Base-by-base conservation (phyloP, 2,329 filamentous ascomycete species). In the Diplocarpon rosae region DNA sequence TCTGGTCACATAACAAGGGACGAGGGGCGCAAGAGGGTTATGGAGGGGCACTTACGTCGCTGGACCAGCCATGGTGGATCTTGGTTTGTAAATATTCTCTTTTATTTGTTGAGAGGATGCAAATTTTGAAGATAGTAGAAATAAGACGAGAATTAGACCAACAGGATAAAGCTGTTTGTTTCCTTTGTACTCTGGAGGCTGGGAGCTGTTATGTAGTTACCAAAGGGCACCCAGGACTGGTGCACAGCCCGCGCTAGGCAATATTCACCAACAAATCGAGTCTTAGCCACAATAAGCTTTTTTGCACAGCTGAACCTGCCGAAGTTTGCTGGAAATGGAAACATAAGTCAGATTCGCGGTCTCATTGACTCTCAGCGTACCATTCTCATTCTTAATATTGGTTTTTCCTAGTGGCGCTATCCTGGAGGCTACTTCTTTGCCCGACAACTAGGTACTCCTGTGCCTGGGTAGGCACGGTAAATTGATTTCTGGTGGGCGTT, bases 31-130 rank as follows among this genome's bases (percentile, higher is more conserved):
- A 42, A 16, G 34, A 39, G 16, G 17, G 27, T 13, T 34, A 32
- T 37, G 15, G 37, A 35, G 42, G 40, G 40, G 37, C 31, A 14
- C 45, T 40, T 51, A 59, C 58, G 58, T 59, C 45, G 53, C 52
- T 37, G 56, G 58, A 17, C 56, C 56, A 12, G 55, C 56, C 58
- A 60, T 60, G 39, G 29, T 50, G 28, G 11, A 30, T 43, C 30
- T 39, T 3, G 30, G 10, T 12, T 5, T 32, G 9, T 32, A 10
- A 14, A 32, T 12, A 5, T 12, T 32, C 9, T 9, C 11, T 12
- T 14, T 12, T 32, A 32, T 32, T 14, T 32, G 3, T 7, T 32
- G 30, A 32, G 30, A 10, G 30, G 30, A 9, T 24, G 20, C 20
- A 24, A 24, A 7, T 24, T 24, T 24, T 24, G 20, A 24, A 7